Conservation (phyloP, 2,329 filamentous ascomycete genomes). For the Monosporascus sp. region DNA sequence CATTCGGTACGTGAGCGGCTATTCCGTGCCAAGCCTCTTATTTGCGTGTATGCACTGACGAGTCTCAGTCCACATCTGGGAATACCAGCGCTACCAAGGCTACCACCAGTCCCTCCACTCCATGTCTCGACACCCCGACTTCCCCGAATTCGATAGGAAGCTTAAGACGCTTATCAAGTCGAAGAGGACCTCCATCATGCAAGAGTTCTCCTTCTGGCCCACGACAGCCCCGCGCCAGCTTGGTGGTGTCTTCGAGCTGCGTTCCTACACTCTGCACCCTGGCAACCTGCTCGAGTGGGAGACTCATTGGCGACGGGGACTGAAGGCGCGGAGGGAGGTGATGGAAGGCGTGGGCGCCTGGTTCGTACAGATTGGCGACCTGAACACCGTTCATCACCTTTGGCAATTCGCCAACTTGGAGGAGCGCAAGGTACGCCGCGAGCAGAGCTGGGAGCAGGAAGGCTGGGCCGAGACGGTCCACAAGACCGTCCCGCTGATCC, state of each 20-base stretch:
- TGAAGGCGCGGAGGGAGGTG: constrained; percentile 86
- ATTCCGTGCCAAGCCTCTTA: background rate
- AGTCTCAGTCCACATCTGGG: constrained; percentile 89
- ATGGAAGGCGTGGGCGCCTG: constrained; percentile 98
- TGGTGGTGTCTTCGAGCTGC: constrained; percentile 90
- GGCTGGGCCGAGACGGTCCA: constrained; percentile 97
- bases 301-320: constrained; percentile 90
- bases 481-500: constrained; percentile 96
- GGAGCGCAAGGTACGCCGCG: constrained; percentile 81
- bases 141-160: constrained; percentile 74
- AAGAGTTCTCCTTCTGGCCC: constrained; percentile 99
- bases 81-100: constrained; percentile 94
- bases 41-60: background rate
- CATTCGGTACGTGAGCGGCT: constrained; percentile 51
- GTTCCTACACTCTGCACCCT: constrained; percentile 92
- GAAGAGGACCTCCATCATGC: constrained; percentile 91
- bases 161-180: constrained; percentile 78
- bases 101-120: constrained; percentile 88
- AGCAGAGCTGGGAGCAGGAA: constrained; percentile 92
- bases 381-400: constrained; percentile 96
- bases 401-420: constrained; percentile 98
- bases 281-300: constrained; percentile 98
- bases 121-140: constrained; percentile 79
- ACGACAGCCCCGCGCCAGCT: constrained; percentile 85
- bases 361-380: constrained; percentile 96